These are phyloP conservation scores for Paraphoma sp. DNA, from an alignment of 2,329 filamentous ascomycete species.

Conservation along the genomic window DNA sequence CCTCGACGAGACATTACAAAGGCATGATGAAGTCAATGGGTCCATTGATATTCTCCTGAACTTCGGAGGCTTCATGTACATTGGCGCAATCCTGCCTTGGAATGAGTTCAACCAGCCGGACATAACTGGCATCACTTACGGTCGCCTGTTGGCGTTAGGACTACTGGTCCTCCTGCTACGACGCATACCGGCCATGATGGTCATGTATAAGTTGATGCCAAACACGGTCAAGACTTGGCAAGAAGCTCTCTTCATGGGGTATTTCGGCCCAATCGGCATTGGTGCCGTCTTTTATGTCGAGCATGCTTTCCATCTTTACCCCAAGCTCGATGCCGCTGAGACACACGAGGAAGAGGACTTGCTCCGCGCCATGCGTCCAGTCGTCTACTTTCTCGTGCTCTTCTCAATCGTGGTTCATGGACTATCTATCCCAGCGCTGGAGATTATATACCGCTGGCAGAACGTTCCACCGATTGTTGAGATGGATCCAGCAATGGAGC, in stretches of 20 bases:
- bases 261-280: conserved; percentile 56
- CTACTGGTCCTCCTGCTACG: conserved; percentile 62
- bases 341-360: conserved; percentile 50
- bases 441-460: conserved; percentile 48
- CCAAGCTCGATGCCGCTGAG: conserved; percentile 48
- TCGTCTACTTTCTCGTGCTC: conserved; percentile 56
- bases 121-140: conserved; percentile 60
- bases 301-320: conserved; percentile 53
- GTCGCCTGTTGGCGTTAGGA: conserved; percentile 59
- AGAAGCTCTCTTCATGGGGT: conserved; percentile 68
- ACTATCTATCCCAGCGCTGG: conserved; percentile 56
- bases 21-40: conserved; percentile 68
- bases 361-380: conserved; percentile 50
- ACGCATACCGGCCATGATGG: conserved; percentile 63
- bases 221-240: conserved; percentile 59
- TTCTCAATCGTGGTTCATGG: conserved; percentile 58
- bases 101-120: conserved; percentile 60
- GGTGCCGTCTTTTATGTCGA: conserved; percentile 57
- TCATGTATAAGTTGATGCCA: conserved; percentile 64
- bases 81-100: conserved; percentile 65
- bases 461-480: conserved; percentile 54
- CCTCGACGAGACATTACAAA: conserved; percentile 60
- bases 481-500: conserved; percentile 42
- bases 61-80: conserved; percentile 66
- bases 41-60: conserved; percentile 66